Base-by-base conservation (phyloP, 2,329 filamentous ascomycete genomes). In the Trichoderma simmonsii region DNA sequence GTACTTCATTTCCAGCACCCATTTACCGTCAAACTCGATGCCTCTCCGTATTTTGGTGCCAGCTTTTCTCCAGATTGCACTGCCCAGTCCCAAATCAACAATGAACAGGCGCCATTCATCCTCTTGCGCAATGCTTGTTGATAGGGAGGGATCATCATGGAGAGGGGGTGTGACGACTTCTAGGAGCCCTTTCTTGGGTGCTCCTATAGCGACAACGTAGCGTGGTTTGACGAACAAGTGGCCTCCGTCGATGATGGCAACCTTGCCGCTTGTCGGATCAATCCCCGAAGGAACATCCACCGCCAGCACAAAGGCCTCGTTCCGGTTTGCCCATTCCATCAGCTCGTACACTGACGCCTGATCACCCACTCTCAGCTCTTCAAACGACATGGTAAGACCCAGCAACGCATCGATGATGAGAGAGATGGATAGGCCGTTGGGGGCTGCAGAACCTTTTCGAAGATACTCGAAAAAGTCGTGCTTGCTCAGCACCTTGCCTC, bases 281-380 rank as follows among this genome's bases (percentile, higher is more conserved):
- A 97, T 90, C 6, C 96, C 96, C 0, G 93, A 95, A 0, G 96
- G 96, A 6, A 97, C 90, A 79, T 97, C 95, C n/a, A 99, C 89
- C 0, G 94, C 93, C 24, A 99, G 84, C 3, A 96, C 91, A 72
- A 91, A 90, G 0, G 94, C 91, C 75, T 94, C 93, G 79, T 91
- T 93, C 74, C 94, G 91, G 79, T 98, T 98, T 3, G 94, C 92
- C 94, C 95, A 98, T 74, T 94, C 92, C 77, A 98, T 96, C 78
- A 98, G 89, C 78, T 97, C 92, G 78, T 97, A 95, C 0, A 94
- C 93, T 0, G 92, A 92, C 4, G 91, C 90, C 79, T 97, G 93
- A 75, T 97, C 93, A 18, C 92, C 91, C 2, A 91, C 92, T 43
- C 93, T 89, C 32, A 98, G 86, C 76, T 97, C 94, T 75, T 98